Evolutionary conservation across 1,284 basidiomycete genomes (phyloP).

Genomic region (Dichomitus squalens): DNA sequence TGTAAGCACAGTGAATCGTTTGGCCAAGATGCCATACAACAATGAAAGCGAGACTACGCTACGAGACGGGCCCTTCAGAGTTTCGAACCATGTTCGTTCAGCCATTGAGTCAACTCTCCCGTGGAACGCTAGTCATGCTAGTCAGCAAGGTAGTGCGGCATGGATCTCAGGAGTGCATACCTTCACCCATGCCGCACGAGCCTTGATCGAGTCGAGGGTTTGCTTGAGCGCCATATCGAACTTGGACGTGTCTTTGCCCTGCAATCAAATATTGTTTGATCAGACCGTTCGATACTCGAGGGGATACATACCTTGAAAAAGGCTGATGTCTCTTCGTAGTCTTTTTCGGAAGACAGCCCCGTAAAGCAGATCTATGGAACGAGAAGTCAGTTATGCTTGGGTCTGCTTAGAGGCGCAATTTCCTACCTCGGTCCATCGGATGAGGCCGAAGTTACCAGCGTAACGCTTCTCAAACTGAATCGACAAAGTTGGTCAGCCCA

Average conservation of each 20-base stretch:
- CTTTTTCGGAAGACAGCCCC: slow-evolving; percentile 66
- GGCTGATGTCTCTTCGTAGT: slow-evolving; percentile 62
- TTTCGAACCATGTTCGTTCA: slow-evolving; percentile 42
- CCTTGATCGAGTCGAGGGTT: slow-evolving; percentile 64
- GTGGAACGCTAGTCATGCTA: slow-evolving; percentile 54
- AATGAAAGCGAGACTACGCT: background rate
- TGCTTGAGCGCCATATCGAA: slow-evolving; percentile 68
- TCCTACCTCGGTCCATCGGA: slow-evolving; percentile 19
- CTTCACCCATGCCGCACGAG: slow-evolving; percentile 61
- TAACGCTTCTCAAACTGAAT: slow-evolving; percentile 72
- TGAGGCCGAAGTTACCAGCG: slow-evolving; percentile 61
- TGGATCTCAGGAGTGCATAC: slow-evolving; percentile 35
- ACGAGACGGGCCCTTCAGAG: background rate
- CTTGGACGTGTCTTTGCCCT: slow-evolving; percentile 68
- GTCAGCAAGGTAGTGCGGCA: background rate
- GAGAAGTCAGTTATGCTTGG: background rate
- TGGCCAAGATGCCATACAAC: background rate
- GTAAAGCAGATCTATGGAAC: slow-evolving; percentile 54
- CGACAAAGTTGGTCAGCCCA: background rate
- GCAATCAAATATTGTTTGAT: slow-evolving; percentile 8
- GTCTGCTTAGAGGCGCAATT: no score
- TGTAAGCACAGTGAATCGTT: background rate
- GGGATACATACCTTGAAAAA: slow-evolving; percentile 63
- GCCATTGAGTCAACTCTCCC: slow-evolving; percentile 62
- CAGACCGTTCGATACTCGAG: background rate